These are phyloP conservation scores for Fusarium buharicum DNA, from an alignment of 2,329 filamentous ascomycete genomes.

Conservation along the genomic window DNA sequence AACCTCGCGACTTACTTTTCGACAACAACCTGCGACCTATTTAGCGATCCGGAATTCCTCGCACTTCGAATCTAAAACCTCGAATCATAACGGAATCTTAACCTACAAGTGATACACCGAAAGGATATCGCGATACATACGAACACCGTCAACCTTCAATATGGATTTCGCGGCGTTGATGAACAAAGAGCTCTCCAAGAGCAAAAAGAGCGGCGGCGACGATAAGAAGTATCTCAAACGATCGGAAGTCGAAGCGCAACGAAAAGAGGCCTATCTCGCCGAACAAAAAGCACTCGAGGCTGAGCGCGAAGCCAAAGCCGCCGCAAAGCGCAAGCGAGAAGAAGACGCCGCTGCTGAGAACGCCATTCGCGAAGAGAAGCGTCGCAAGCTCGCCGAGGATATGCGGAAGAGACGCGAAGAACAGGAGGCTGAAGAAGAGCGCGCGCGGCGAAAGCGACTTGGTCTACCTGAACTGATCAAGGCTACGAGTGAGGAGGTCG, in stretches of 20 bases:
- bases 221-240: slow-evolving; percentile 84
- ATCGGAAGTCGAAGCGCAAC: slow-evolving; percentile 84
- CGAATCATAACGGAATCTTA: no score
- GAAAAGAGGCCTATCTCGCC: slow-evolving; percentile 80
- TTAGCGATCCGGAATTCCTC: neutral
- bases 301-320: slow-evolving; percentile 74
- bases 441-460: slow-evolving; percentile 76
- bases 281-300: slow-evolving; percentile 81
- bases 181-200: slow-evolving; percentile 90
- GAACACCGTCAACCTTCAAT: slow-evolving; percentile 39
- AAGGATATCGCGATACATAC: neutral
- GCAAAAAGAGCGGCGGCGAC: slow-evolving; percentile 64
- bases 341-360: slow-evolving; percentile 82
- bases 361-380: slow-evolving; percentile 81
- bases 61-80: neutral
- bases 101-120: neutral
- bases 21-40: slow-evolving; percentile 7
- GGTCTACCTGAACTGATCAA: slow-evolving; percentile 78
- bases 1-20: slow-evolving; percentile 17
- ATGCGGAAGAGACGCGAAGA: slow-evolving; percentile 75
- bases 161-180: slow-evolving; percentile 98
- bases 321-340: slow-evolving; percentile 87
- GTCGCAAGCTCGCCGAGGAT: slow-evolving; percentile 82
- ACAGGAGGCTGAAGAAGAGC: slow-evolving; percentile 78
- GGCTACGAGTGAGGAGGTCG: slow-evolving; percentile 53